Evolutionary conservation across 176 grass and related monocot species (phyloP).

Genomic region (Hyparrhenia diplandra): DNA sequence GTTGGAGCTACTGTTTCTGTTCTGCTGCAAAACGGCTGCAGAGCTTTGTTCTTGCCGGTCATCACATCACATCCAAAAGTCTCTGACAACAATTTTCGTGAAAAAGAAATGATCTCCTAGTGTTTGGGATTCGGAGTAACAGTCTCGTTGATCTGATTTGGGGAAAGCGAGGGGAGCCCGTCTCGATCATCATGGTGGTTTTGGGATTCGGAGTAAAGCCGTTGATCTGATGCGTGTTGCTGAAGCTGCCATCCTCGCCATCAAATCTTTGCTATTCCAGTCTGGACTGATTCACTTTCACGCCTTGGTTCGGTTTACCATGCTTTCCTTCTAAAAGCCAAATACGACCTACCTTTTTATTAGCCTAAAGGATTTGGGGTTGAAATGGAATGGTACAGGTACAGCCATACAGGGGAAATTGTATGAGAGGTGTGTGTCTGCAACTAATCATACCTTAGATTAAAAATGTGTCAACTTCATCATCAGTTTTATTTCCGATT

Average conservation of each 20-base stretch:
- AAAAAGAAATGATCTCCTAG: not conserved
- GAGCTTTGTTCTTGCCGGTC: not conserved
- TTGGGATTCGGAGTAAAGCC: not conserved
- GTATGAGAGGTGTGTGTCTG: not conserved
- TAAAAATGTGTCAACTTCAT: not conserved
- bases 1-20: not conserved
- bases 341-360: no score
- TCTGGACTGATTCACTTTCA: not conserved
- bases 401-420: not conserved
- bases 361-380: not conserved
- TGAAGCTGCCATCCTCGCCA: not conserved
- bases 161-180: no score
- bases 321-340: not conserved
- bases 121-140: no score
- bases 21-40: not conserved
- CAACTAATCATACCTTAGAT: not conserved
- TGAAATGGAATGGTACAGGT: not conserved
- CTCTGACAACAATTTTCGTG: not conserved
- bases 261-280: not conserved
- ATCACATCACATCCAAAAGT: no score
- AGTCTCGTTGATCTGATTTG: not conserved
- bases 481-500: not conserved
- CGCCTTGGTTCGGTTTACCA: not conserved
- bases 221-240: not conserved
- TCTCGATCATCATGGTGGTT: no score